A percentile compares a stretch with the other conserved stretches of the same genome.
phyloP scores from a whole-genome alignment of 768 basidiomycete species.

The Lentinula detonsa region DNA sequence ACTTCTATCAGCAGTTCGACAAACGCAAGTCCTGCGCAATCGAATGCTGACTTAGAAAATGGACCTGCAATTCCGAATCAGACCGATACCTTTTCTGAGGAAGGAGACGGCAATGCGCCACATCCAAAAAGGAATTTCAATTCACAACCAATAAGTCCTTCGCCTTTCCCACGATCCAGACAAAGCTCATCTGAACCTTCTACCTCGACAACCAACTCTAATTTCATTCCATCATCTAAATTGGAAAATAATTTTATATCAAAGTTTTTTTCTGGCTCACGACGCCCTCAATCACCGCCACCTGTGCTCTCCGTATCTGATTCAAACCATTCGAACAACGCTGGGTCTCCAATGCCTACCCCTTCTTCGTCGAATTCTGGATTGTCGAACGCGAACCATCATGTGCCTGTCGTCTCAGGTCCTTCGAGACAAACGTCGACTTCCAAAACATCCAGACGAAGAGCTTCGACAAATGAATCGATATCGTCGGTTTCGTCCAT shows the following conservation, averaged over 20 bases:
- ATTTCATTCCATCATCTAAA: background rate
- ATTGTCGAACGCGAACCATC: constrained; percentile 2
- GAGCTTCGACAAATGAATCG: constrained; percentile 7
- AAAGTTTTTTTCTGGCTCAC: constrained; percentile 5
- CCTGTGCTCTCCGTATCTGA: background rate
- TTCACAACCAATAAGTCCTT: constrained; percentile 25
- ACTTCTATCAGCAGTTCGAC: constrained; percentile 32
- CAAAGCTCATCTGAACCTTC: constrained; percentile 3
- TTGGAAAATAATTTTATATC: constrained; percentile 5
- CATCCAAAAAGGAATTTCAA: background rate
- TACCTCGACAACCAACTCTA: constrained; percentile 2
- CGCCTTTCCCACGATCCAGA: constrained; percentile 15
- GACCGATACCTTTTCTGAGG: too few species aligned
- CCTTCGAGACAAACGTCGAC: constrained; percentile 5
- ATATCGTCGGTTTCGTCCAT: constrained; percentile 3
- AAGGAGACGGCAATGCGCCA: background rate
- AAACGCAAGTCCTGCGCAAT: constrained; percentile 19
- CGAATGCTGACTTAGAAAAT: constrained; percentile 11
- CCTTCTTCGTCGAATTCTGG: constrained; percentile 1
- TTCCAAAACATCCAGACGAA: background rate
- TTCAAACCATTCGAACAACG: background rate
- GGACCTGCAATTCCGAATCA: constrained; percentile 17
- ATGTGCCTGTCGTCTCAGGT: constrained; percentile 5
- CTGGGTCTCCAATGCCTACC: constrained; percentile 1
- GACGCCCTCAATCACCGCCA: constrained; percentile 2